Evolutionary conservation across 768 basidiomycete species (phyloP).

Genomic region (Boletus rubescentipes): DNA sequence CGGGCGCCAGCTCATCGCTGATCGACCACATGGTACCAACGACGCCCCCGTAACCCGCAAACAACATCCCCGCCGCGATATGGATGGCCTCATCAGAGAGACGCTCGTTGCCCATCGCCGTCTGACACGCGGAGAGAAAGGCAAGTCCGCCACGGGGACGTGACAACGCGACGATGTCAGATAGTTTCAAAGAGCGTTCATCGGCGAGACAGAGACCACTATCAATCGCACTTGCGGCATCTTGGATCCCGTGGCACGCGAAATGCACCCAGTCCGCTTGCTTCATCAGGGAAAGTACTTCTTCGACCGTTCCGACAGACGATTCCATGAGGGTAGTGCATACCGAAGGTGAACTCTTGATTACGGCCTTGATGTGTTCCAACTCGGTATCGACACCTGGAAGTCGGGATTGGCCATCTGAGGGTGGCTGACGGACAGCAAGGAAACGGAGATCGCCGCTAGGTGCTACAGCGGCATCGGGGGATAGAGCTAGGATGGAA

Average conservation of each 20-base stretch:
- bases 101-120: no score
- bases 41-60: no score
- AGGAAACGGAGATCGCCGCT: background rate
- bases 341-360: background rate
- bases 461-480: background rate
- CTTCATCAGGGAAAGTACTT: conserved; percentile 2
- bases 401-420: no score
- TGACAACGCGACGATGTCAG: background rate
- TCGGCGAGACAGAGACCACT: background rate
- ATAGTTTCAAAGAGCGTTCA: background rate
- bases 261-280: background rate
- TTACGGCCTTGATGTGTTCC: no score
- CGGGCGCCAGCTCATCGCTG: conserved; percentile 29
- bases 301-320: conserved; percentile 9
- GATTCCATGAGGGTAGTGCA: background rate
- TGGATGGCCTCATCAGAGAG: no score
- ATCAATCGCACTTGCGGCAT: background rate
- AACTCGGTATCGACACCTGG: no score
- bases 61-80: no score
- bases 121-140: no score
- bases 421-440: conserved; percentile 3
- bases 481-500: conserved; percentile 10
- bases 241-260: background rate
- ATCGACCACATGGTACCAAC: background rate
- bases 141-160: background rate